These are phyloP conservation scores for Xylaria sp. DNA, from an alignment of 2,329 filamentous ascomycete genomes.

Conservation along the genomic window DNA sequence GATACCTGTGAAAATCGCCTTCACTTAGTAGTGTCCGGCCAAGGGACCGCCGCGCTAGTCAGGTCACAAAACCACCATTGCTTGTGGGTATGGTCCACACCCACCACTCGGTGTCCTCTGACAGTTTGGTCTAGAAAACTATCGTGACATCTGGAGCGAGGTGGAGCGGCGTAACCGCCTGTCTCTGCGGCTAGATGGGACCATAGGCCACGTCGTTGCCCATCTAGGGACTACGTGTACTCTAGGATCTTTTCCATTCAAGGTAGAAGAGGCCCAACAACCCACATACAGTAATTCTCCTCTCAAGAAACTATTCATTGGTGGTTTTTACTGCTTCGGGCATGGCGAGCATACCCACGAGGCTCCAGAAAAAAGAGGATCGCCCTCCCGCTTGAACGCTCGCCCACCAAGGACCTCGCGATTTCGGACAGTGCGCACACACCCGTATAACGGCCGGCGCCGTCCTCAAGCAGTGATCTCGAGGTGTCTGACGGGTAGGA, in stretches of 20 bases:
- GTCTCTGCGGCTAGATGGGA: conserved; percentile 1
- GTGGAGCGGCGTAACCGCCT: conserved; percentile 37
- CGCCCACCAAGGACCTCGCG: conserved; percentile 9
- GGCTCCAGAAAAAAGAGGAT: conserved; percentile 21
- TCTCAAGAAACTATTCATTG: background rate
- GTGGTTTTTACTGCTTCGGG: conserved; percentile 20
- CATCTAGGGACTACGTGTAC: conserved; percentile 20
- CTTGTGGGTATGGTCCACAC: conserved; percentile 39
- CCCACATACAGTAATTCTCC: background rate
- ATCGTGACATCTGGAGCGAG: conserved; percentile 42
- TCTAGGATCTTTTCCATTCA: background rate
- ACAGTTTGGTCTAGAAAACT: conserved; percentile 31
- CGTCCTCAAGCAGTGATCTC: background rate
- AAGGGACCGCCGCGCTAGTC: conserved; percentile 29
- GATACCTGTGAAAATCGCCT: conserved; percentile 25
- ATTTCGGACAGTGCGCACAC: conserved; percentile 27
- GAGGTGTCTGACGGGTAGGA: too few species aligned
- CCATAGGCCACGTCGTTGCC: background rate
- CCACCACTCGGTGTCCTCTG: conserved; percentile 33
- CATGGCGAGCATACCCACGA: conserved; percentile 21
- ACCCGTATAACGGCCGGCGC: background rate
- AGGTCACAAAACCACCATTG: conserved; percentile 27
- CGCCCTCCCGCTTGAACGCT: background rate
- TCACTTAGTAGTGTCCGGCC: conserved; percentile 28
- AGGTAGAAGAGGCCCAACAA: conserved; percentile 3